Base-by-base conservation (phyloP, 1,139 yeast species). In the Blastobotrys aristatus region DNA sequence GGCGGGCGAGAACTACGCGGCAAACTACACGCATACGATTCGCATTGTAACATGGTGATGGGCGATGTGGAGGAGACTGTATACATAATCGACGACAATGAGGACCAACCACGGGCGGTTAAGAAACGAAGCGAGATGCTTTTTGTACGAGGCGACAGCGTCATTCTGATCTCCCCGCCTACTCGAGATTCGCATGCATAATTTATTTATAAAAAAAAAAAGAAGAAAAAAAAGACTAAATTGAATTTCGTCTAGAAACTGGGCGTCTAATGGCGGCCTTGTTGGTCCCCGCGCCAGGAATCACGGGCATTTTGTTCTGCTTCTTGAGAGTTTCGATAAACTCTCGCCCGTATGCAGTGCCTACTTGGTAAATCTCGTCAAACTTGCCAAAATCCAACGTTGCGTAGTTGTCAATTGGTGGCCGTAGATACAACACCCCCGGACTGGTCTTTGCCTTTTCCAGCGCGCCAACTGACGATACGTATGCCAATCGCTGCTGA, bases 1-100 rank as follows among this genome's bases (percentile, higher is more conserved):
- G 97, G 97, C n/a, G 95, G 95, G 53, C 77, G 99, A 58, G 97
- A 90, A 64, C 77, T 92, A 69, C 79, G 80, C 40, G 99, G 99
- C 5, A 81, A 80, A 57, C 75, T 94, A 49, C 98, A 92, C 64
- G 97, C 96, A 1, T 92, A 87, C 67, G 97, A 92, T 67, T 85
- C 95, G 43, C 97, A 92, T 68, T 92, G 97, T 68, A 92, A 94
- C 66, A 81, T 94, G 77, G 96, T 92, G 37, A 76, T 92, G 57
- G 89, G 97, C 60, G 96, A 94, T 58, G 97, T 96, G 3, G 77
- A 77, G 52, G 99, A 92, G 63, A 85, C 85, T 8, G 80, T 90
- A 44, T 86, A 79, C 61, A 73, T 73, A 33, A 63, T 79, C 33
- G 81, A 74, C n/a, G 81, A 74, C 14, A 72, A 64, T 4, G 65